Conservation (phyloP, 2,329 filamentous ascomycete species). For the Myrmaecium sp. region DNA sequence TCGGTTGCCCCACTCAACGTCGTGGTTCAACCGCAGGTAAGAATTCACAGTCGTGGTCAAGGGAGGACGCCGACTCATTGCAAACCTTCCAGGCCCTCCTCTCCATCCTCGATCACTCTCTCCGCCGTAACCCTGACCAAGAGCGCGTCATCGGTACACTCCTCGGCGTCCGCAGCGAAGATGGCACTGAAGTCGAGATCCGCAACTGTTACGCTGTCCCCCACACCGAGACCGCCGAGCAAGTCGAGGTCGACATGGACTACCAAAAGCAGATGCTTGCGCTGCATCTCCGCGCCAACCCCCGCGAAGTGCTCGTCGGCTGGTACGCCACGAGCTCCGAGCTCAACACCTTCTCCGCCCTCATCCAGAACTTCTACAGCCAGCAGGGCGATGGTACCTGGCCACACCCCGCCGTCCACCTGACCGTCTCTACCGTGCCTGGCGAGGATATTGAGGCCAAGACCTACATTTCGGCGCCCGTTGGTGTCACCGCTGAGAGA, state of each 20-base stretch:
- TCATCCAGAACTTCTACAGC: conserved; percentile 99
- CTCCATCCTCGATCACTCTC: conserved; percentile 69
- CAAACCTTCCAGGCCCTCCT: conserved; percentile 37
- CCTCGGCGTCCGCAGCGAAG: conserved; percentile 82
- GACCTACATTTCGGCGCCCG: conserved; percentile 89
- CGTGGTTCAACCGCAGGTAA: conserved; percentile 86
- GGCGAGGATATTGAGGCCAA: conserved; percentile 78
- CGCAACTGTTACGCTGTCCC: conserved; percentile 94
- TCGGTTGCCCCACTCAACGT: conserved; percentile 86
- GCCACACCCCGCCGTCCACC: conserved; percentile 91
- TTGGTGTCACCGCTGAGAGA: conserved; percentile 86
- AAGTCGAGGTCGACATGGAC: conserved; percentile 98
- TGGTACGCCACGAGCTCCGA: conserved; percentile 98
- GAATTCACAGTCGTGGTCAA: conserved; percentile 10
- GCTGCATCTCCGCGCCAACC: conserved; percentile 82
- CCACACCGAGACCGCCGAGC: conserved; percentile 95
- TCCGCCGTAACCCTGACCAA: conserved; percentile 79
- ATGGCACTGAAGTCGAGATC: conserved; percentile 92
- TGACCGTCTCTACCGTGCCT: conserved; percentile 82
- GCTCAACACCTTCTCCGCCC: conserved; percentile 93
- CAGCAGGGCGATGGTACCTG: conserved; percentile 93
- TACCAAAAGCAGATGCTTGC: conserved; percentile 99
- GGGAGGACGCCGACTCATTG: background rate
- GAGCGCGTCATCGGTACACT: conserved; percentile 94
- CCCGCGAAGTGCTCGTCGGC: conserved; percentile 83